phyloP scores from a whole-genome alignment of 208 protist species.

The Leishmania tarentolae region DNA sequence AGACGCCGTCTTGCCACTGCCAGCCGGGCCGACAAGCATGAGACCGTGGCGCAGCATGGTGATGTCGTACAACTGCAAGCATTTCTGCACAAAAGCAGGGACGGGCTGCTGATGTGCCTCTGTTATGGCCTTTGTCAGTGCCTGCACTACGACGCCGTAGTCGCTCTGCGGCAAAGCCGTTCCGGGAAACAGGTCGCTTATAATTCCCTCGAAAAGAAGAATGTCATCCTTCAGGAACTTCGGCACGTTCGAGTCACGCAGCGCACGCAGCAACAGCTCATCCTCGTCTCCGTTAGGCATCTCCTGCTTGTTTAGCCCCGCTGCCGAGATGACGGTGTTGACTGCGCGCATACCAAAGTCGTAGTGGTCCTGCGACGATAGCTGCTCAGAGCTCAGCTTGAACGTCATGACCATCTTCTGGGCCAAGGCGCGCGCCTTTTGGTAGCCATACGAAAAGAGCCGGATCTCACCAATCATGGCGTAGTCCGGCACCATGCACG shows the following conservation, averaged over 20 bases:
- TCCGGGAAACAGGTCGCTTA: conserved; percentile 98
- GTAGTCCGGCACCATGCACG: conserved; percentile 99
- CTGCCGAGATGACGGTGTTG: conserved; percentile 98
- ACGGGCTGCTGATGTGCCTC: conserved; percentile 89
- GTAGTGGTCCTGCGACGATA: conserved; percentile 98
- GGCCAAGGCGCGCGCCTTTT: conserved; percentile 92
- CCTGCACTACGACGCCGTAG: conserved; percentile 93
- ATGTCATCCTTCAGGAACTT: conserved; percentile 97
- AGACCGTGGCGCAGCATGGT: conserved; percentile 98
- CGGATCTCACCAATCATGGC: conserved; percentile 98
- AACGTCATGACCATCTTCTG: conserved; percentile 99
- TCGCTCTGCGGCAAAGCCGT: conserved; percentile 89
- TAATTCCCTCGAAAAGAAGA: conserved; percentile 96
- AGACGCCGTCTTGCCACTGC: conserved; percentile 96
- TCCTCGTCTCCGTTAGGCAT: conserved; percentile 93
- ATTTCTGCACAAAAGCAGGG: conserved; percentile 95
- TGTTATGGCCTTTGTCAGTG: conserved; percentile 68
- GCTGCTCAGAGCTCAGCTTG: conserved; percentile 98
- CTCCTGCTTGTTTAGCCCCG: conserved; percentile 95
- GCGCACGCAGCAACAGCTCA: conserved; percentile 94
- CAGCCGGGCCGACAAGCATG: conserved; percentile 97
- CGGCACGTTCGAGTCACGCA: conserved; percentile 98
- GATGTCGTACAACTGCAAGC: conserved; percentile 98
- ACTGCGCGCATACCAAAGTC: conserved; percentile 99
- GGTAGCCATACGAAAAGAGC: conserved; percentile 98